Base-by-base conservation (phyloP, 2,329 filamentous ascomycete species). In the Xylariaceae sp. region DNA sequence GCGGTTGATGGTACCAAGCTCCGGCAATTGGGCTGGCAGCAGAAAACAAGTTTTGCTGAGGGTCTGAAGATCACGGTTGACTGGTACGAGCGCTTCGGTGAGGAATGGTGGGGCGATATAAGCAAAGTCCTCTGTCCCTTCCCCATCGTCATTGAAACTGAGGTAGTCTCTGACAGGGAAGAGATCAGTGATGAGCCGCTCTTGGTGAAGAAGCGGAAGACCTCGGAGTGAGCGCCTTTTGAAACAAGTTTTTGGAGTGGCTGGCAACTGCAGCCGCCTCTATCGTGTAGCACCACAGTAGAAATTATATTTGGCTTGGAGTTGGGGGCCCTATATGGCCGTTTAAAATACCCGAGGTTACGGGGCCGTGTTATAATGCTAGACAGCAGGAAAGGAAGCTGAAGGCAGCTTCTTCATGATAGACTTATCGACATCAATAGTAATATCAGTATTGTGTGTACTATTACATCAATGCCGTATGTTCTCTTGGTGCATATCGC, bases 51-150 rank as follows among this genome's bases (percentile, higher is more conserved):
- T 45, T 86, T 91, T 55, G 79, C 79, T 13, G 79, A 86, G 2
- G 88, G 88, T 6, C 73, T 91, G 50, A 75, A 73, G 53, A 76
- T 74, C 41, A 90, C 87, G 0, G 84, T 89, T 13, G 78, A 86
- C 43, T 91, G 88, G 88, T 91, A 91, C 69, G 77, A 73, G 32
- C 73, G 72, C 50, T 89, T 84, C 53, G 85, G 85, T 4, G 82
- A 87, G 74, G 67, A 77, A 30, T 90, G 87, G 87, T 89, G 86
- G 86, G 86, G 86, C 41, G 82, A 88, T 61, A 87, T 90, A 62
- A 82, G 77, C 65, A 83, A 85, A 66, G 85, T 88, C 15, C 77
- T 89, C 48, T 86, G 83, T 29, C 84, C 86, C 3, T 89, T 86
- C 73, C 87, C 85, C 1, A 77, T 83, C 10, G 82, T 87, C 13